Percentiles rank a stretch among this genome's conserved stretches.
Conservation (phyloP, 208 protist species). For the Trypanosoma theileri region DNA sequence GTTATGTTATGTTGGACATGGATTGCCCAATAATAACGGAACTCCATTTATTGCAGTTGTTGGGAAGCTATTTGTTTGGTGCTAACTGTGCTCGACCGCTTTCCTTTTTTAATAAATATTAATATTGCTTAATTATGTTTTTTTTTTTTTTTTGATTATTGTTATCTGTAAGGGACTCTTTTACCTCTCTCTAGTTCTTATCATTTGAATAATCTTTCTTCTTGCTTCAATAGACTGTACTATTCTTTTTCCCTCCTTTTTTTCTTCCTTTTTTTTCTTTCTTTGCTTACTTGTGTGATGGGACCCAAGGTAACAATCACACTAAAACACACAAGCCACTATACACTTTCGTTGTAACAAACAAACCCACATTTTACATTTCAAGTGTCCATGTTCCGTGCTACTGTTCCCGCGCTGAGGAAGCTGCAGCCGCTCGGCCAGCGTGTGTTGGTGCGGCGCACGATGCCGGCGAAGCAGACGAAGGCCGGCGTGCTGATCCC, state of each 20-base stretch:
- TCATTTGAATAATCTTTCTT: no score
- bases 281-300: neutral
- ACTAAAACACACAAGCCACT: neutral
- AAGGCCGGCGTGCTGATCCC: constrained; percentile 93
- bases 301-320: neutral
- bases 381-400: constrained; percentile 1
- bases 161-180: constrained; percentile 19
- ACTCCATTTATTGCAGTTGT: constrained; percentile 39
- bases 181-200: no score
- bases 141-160: neutral
- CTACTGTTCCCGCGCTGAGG: constrained; percentile 56
- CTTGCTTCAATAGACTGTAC: no score
- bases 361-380: neutral
- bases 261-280: neutral
- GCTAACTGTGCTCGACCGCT: constrained; percentile 8
- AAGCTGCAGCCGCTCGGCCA: constrained; percentile 89
- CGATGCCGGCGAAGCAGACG: constrained; percentile 86
- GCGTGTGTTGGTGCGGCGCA: constrained; percentile 90
- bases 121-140: constrained; percentile 2
- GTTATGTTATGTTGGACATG: constrained; percentile 47
- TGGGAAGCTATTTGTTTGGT: constrained; percentile 33
- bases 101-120: constrained; percentile 4
- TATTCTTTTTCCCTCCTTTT: no score
- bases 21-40: constrained; percentile 21
- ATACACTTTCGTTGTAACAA: neutral